Percentiles rank a stretch among this genome's conserved stretches.
Conservation (phyloP, 306 rosid genomes). For the Datisca glomerata region DNA sequence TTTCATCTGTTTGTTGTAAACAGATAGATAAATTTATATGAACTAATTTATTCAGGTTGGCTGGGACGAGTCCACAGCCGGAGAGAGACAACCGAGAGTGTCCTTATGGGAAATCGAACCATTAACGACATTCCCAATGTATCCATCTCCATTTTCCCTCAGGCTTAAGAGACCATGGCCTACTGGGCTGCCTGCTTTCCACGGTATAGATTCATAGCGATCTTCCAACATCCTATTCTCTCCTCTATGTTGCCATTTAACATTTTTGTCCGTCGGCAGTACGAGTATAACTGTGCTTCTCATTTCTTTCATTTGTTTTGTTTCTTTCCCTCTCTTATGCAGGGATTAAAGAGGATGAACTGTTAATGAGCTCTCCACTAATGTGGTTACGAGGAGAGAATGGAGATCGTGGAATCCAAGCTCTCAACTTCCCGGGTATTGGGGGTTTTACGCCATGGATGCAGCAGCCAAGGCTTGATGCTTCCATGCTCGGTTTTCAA, state of each 20-base stretch:
- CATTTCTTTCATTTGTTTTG: slow-evolving; percentile 10
- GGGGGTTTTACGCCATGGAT: slow-evolving; percentile 86
- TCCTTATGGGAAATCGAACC: slow-evolving; percentile 98
- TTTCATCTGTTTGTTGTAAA: not conserved
- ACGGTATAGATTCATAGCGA: slow-evolving; percentile 39
- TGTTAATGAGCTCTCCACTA: slow-evolving; percentile 61
- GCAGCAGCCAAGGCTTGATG: slow-evolving; percentile 84
- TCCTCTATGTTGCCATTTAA: too few relatives aligned
- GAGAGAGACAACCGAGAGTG: slow-evolving; percentile 96
- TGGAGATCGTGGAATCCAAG: slow-evolving; percentile 71
- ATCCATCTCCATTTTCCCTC: slow-evolving; percentile 85
- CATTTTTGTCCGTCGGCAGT: too few relatives aligned
- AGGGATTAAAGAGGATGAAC: slow-evolving; percentile 86
- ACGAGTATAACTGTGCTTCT: too few relatives aligned
- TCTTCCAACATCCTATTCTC: too few relatives aligned
- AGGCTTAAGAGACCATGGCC: slow-evolving; percentile 97
- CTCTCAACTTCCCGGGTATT: slow-evolving; percentile 66
- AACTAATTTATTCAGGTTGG: slow-evolving; percentile 60
- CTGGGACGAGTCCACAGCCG: slow-evolving; percentile 99
- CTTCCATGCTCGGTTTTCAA: slow-evolving; percentile 66
- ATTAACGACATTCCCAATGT: slow-evolving; percentile 92
- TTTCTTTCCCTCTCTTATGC: slow-evolving; percentile 9
- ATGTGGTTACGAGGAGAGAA: slow-evolving; percentile 72
- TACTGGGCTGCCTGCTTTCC: slow-evolving; percentile 71
- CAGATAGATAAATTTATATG: not conserved